Evolutionary conservation across 2,329 filamentous ascomycete genomes (phyloP), one percentile per base, ranked within the genome.

Genomic region (Biscogniauxia mediterranea): DNA sequence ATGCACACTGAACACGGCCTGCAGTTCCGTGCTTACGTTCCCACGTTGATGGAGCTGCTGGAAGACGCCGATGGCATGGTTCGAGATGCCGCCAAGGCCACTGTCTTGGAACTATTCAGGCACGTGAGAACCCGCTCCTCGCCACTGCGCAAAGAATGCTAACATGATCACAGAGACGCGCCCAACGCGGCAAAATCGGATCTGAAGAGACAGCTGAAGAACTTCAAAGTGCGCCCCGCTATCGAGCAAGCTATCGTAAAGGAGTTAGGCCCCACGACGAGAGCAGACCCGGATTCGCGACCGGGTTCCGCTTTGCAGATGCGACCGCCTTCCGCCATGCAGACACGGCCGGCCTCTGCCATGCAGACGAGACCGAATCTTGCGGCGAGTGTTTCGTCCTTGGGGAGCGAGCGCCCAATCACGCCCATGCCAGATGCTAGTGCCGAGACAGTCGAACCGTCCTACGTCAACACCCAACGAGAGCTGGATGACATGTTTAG

Each of bases 61-160:
- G 94, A 97, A 77, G 93, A 97, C 75, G 90, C 93, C 9, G 94
- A 97, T 74, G 89, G 90, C 55, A 89, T 87, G 76, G 93, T 97
- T 66, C 87, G 94, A 74, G 93, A 97, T 70, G 85, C 86, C 46
- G 92, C 93, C 64, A 96, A 95, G 78, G 81, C 81, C 59, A 90
- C 91, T 1, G 88, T 97, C 55, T 90, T 97, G 62, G 91, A 95
- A 65, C 83, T 98, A 32, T 97, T 97, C 78, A 85, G 83, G 89
- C 92, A 78, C 62, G 81, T 69, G 32, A 21, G 8, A 23, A 19
- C 50, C 25, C 13, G 3, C 38, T 13, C 7, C 11, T n/a, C 52
- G n/a, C 9, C 26, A 4, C 20, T 21, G 9, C 21, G 42, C 26
- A 32, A 32, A 9, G 42, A 32, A 38, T 17, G 9, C 65, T 70